Percentiles rank a stretch among this genome's conserved stretches.
These are phyloP conservation scores for Fusarium sp. DNA, from an alignment of 2,329 filamentous ascomycete genomes.

Conservation along the genomic window DNA sequence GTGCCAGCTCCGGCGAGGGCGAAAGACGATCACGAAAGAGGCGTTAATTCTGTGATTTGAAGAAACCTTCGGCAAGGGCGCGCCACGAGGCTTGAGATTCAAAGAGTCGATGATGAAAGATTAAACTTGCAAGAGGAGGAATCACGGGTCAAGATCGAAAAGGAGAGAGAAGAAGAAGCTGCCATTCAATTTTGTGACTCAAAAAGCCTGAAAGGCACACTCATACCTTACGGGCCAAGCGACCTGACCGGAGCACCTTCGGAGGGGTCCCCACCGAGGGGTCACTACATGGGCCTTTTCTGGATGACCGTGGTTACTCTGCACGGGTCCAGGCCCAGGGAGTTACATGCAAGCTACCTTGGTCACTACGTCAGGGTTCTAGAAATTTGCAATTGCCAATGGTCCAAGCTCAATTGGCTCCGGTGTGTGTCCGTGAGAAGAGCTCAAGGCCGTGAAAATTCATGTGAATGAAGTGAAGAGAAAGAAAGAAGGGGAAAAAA, in stretches of 20 bases:
- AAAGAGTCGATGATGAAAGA: conserved; percentile 14
- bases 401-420: conserved; percentile 42
- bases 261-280: conserved; percentile 45
- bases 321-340: conserved; percentile 8
- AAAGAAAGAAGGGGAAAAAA: background rate
- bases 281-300: conserved; percentile 15
- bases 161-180: background rate
- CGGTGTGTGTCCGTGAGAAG: conserved; percentile 18
- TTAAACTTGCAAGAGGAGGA: conserved; percentile 10
- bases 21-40: conserved; percentile 19
- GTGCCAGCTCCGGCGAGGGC: conserved; percentile 17
- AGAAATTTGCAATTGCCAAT: conserved; percentile 43
- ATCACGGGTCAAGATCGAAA: conserved; percentile 3
- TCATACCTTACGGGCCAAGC: conserved; percentile 1
- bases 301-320: conserved; percentile 10
- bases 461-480: background rate
- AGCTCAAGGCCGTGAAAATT: background rate
- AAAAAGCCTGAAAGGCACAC: conserved; percentile 9
- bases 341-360: conserved; percentile 26
- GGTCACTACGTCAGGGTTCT: conserved; percentile 40
- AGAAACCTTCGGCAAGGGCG: conserved; percentile 14
- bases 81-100: conserved; percentile 25
- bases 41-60: conserved; percentile 8
- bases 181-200: conserved; percentile 33
- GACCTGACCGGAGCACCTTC: conserved; percentile 46